These are phyloP conservation scores for Cyberlindnera lachancei DNA, from an alignment of 805 yeast genomes.

Conservation along the genomic window DNA sequence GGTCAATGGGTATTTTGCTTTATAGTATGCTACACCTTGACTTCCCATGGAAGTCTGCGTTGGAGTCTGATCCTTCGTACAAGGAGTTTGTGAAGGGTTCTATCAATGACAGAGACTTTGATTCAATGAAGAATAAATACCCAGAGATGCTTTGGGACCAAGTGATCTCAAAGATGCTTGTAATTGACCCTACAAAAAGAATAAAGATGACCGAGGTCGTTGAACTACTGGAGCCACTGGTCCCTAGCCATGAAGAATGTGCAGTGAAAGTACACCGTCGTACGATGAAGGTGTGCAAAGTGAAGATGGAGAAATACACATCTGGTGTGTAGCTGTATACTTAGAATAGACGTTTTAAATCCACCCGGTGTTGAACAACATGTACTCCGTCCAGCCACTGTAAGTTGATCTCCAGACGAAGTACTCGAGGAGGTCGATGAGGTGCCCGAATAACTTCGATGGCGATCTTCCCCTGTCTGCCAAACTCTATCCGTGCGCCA, in stretches of 20 bases:
- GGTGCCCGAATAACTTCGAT: no score
- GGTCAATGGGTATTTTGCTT: slow-evolving; percentile 85
- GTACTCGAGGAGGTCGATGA: no score
- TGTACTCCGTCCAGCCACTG: no score
- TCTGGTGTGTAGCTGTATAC: no score
- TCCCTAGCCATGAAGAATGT: slow-evolving; percentile 3
- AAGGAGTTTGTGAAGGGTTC: slow-evolving; percentile 4
- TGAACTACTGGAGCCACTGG: background rate
- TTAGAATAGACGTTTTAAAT: no score
- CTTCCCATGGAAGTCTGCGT: slow-evolving; percentile 46
- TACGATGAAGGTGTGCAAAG: slow-evolving; percentile 2
- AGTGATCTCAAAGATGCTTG: slow-evolving; percentile 1
- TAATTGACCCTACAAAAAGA: slow-evolving; percentile 6
- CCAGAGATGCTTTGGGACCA: slow-evolving; percentile 6
- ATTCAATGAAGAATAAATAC: slow-evolving; percentile 1
- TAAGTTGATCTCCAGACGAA: no score
- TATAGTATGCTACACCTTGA: slow-evolving; percentile 59
- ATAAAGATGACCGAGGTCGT: slow-evolving; percentile 7
- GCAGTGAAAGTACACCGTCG: slow-evolving; percentile 4
- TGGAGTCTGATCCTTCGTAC: slow-evolving; percentile 24
- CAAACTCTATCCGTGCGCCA: no score
- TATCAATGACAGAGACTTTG: background rate
- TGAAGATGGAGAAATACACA: background rate
- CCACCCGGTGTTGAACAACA: no score
- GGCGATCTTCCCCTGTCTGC: no score